Conservation (phyloP, 2,329 filamentous ascomycete genomes). For the Diaporthe nobilis region DNA sequence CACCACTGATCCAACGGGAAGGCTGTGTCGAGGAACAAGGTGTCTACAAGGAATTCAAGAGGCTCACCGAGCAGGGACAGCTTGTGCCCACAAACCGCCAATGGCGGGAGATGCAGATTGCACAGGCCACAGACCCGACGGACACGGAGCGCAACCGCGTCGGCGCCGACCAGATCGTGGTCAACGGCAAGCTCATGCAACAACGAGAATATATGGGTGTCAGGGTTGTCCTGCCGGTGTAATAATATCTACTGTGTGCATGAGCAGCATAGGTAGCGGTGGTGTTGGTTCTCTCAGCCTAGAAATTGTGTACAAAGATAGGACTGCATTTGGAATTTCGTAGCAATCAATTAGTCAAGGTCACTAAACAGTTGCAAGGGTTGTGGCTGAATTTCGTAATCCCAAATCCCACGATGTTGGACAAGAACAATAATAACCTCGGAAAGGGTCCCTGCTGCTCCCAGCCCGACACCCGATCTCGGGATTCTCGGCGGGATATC, state of each 20-base stretch:
- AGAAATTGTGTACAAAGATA: neutral
- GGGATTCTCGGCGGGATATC: slow-evolving; percentile 25
- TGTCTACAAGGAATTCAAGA: slow-evolving; percentile 62
- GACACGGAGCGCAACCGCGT: slow-evolving; percentile 56
- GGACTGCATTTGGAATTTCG: neutral
- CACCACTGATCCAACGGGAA: slow-evolving; percentile 52
- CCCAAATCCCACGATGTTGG: neutral
- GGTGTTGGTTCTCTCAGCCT: neutral
- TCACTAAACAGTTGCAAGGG: neutral
- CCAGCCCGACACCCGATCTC: slow-evolving; percentile 27
- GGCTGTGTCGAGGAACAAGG: slow-evolving; percentile 60
- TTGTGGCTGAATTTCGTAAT: neutral
- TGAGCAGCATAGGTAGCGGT: neutral
- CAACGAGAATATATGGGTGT: slow-evolving; percentile 63
- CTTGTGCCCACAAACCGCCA: slow-evolving; percentile 61
- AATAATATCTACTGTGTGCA: slow-evolving; percentile 14
- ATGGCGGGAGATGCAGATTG: slow-evolving; percentile 65
- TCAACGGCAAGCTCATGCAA: slow-evolving; percentile 61
- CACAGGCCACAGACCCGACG: slow-evolving; percentile 58
- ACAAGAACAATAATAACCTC: neutral
- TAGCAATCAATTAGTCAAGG: neutral
- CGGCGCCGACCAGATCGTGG: slow-evolving; percentile 58
- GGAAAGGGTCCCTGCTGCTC: neutral
- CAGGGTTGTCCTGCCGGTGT: slow-evolving; percentile 60
- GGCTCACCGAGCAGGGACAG: slow-evolving; percentile 55